These are phyloP conservation scores for Plasmodium blacklocki DNA, from an alignment of 169 alveolate genomes.

Conservation along the genomic window DNA sequence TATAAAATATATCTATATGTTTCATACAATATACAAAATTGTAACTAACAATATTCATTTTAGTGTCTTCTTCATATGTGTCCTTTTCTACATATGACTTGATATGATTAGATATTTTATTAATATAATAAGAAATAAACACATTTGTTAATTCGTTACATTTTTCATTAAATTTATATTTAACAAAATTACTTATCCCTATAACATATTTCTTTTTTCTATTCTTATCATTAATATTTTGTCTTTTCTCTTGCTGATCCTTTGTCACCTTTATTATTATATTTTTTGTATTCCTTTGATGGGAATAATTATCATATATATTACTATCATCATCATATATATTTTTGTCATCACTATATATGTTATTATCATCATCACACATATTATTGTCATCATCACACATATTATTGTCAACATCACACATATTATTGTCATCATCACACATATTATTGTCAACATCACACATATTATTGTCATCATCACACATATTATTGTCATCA, in stretches of 20 bases:
- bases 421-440: too few relatives aligned
- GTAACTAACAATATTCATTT: constrained; percentile 21
- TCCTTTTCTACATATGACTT: constrained; percentile 20
- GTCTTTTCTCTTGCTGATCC: background rate
- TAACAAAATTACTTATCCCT: constrained; percentile 36
- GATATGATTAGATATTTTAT: constrained; percentile 21
- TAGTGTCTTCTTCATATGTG: constrained; percentile 2
- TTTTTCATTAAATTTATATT: constrained; percentile 42
- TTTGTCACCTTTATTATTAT: background rate
- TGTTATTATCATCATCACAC: background rate
- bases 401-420: too few relatives aligned
- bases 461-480: too few relatives aligned
- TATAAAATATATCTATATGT: constrained; percentile 31
- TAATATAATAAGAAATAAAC: constrained; percentile 53
- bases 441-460: too few relatives aligned
- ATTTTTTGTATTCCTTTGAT: too few relatives aligned
- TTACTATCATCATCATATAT: background rate
- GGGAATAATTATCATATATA: background rate
- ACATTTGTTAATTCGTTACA: constrained; percentile 43
- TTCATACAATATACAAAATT: constrained; percentile 49
- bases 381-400: too few relatives aligned
- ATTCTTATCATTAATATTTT: background rate
- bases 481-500: too few relatives aligned
- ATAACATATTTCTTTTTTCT: constrained; percentile 2
- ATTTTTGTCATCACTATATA: background rate